These are phyloP conservation scores for Hydrangea macrophylla DNA, from an alignment of 148 eudicot genomes.

Conservation along the genomic window DNA sequence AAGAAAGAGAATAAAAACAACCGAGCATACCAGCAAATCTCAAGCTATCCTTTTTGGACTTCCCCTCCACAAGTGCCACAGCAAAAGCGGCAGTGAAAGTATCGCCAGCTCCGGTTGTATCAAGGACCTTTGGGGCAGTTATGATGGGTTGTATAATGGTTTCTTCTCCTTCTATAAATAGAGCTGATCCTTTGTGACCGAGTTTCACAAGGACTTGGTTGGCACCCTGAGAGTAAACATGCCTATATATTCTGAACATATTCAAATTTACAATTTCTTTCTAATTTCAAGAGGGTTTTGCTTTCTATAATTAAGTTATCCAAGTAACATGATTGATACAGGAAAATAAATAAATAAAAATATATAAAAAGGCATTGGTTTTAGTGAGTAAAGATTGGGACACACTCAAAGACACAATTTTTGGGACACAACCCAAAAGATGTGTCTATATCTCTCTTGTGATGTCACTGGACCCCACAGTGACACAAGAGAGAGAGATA, in stretches of 20 bases:
- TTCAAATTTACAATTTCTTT: not conserved
- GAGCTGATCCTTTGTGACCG: slow-evolving; percentile 79
- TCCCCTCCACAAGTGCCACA: slow-evolving; percentile 86
- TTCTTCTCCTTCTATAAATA: slow-evolving; percentile 78
- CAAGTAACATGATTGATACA: not conserved
- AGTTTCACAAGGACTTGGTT: slow-evolving; percentile 81
- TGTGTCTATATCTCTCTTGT: no score
- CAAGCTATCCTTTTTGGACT: slow-evolving; percentile 71
- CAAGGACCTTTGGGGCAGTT: slow-evolving; percentile 65
- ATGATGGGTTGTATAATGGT: slow-evolving; percentile 65
- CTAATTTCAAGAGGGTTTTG: not conserved
- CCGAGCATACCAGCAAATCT: slow-evolving; percentile 70
- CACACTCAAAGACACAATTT: no score
- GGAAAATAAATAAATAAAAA: no score
- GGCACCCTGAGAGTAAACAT: slow-evolving; percentile 53
- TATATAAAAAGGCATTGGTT: not conserved
- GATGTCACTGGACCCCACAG: no score
- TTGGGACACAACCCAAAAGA: no score
- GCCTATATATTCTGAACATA: not conserved
- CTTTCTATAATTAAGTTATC: not conserved
- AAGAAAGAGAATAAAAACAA: not conserved
- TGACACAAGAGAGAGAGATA: no score
- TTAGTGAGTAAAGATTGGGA: no score
- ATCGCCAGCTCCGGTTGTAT: slow-evolving; percentile 95
- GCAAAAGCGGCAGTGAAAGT: slow-evolving; percentile 95